Evolutionary conservation across 495 filamentous ascomycete species (phyloP).

Genomic region (Lasiosphaeriaceae sp.): DNA sequence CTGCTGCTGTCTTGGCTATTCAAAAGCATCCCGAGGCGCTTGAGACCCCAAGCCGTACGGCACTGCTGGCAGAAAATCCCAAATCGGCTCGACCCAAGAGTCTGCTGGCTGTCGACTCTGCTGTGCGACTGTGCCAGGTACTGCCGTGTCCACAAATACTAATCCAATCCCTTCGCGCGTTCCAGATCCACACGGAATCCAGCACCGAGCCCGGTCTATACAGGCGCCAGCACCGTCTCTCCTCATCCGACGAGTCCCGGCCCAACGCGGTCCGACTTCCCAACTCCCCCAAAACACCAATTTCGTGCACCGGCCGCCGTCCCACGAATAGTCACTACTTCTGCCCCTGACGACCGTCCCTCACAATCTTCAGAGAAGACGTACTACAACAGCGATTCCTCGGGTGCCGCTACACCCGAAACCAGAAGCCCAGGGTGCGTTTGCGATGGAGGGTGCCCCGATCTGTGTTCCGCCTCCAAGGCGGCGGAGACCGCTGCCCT

Average conservation of each 20-base stretch:
- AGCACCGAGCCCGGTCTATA: conserved; percentile 41
- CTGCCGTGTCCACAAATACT: conserved; percentile 37
- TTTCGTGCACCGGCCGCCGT: conserved; percentile 18
- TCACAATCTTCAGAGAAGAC: conserved; percentile 24
- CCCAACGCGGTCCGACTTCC: conserved; percentile 34
- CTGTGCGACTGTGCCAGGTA: conserved; percentile 26
- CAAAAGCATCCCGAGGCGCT: not conserved
- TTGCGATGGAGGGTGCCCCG: conserved; percentile 7
- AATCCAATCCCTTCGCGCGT: conserved; percentile 23
- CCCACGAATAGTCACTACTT: conserved; percentile 35
- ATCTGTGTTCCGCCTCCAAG: conserved; percentile 8
- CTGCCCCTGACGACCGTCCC: conserved; percentile 23
- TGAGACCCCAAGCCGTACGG: conserved; percentile 4
- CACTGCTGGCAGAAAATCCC: conserved; percentile 5
- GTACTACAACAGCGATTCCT: conserved; percentile 36
- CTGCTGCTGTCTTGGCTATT: conserved; percentile 2
- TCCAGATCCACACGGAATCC: conserved; percentile 37
- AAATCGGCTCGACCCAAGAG: conserved; percentile 15
- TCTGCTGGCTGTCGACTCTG: conserved; percentile 27
- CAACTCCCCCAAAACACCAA: conserved; percentile 22
- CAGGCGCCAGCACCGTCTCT: conserved; percentile 32
- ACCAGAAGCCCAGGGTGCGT: conserved; percentile 33
- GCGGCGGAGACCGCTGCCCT: conserved; percentile 11
- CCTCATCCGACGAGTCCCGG: conserved; percentile 41
- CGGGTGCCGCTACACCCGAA: conserved; percentile 29